Evolutionary conservation across 2,329 filamentous ascomycete genomes (phyloP).

Genomic region (Blastomyces percursus): DNA sequence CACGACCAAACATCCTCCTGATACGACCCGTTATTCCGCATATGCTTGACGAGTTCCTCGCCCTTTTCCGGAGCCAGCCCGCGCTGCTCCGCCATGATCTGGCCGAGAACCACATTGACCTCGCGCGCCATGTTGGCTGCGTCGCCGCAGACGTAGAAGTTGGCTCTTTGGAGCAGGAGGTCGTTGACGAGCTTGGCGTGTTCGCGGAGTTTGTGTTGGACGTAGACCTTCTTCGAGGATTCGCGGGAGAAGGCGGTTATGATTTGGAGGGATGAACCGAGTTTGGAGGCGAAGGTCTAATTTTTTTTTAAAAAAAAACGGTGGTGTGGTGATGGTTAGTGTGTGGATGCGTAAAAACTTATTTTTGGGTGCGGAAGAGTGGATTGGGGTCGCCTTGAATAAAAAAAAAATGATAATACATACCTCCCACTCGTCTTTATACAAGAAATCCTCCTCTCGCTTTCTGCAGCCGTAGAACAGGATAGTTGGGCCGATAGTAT

Average conservation of each 20-base stretch:
- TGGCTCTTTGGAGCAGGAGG: constrained; percentile 70
- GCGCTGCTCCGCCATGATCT: constrained; percentile 77
- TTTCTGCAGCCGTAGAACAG: constrained; percentile 95
- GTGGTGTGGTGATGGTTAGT: not conserved
- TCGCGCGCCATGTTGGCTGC: constrained; percentile 95
- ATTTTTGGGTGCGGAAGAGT: not conserved
- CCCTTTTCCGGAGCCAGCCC: constrained; percentile 75
- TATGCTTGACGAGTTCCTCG: constrained; percentile 93
- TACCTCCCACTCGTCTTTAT: constrained; percentile 86
- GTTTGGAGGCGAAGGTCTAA: constrained; percentile 68
- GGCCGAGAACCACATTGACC: constrained; percentile 73
- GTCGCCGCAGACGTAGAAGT: constrained; percentile 97
- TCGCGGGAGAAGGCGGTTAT: constrained; percentile 95
- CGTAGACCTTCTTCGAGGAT: constrained; percentile 78
- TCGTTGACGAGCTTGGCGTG: constrained; percentile 74
- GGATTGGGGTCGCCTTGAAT: not conserved
- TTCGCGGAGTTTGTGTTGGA: constrained; percentile 85
- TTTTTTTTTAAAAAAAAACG: constrained; percentile 14
- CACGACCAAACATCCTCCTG: constrained; percentile 69
- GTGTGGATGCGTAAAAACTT: not conserved
- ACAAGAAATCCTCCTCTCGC: constrained; percentile 79
- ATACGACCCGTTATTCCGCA: constrained; percentile 91
- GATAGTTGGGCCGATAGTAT: constrained; percentile 74
- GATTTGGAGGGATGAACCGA: constrained; percentile 83
- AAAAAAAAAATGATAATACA: constrained; percentile 24